Conservation (phyloP, 495 filamentous ascomycete species). For the Aspergillus sclerotiicarbonarius region DNA sequence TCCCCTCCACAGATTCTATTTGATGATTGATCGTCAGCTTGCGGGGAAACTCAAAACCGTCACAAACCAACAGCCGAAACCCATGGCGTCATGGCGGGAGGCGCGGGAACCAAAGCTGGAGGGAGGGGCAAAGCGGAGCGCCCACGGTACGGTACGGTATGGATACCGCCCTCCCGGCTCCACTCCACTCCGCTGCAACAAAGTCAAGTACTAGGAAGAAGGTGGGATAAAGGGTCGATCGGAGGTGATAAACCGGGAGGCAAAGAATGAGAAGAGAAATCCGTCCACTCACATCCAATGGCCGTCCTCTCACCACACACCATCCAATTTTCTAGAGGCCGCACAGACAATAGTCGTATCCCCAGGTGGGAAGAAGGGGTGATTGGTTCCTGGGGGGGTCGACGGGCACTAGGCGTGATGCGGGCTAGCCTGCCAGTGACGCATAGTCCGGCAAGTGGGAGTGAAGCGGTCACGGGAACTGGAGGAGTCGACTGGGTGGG, state of each 20-base stretch:
- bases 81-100: constrained; percentile 19
- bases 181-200: constrained; percentile 5
- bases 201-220: no score
- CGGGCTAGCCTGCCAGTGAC: constrained; percentile 5
- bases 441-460: background rate
- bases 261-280: background rate
- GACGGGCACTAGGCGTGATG: constrained; percentile 7
- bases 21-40: constrained; percentile 17
- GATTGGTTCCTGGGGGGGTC: constrained; percentile 11
- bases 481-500: background rate
- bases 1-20: background rate
- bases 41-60: constrained; percentile 15
- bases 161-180: background rate
- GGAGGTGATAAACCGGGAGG: background rate
- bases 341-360: background rate
- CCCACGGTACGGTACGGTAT: constrained; percentile 13
- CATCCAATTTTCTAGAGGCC: background rate
- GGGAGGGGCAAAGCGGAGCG: constrained; percentile 6
- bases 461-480: no score
- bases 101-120: constrained; percentile 1
- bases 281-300: background rate
- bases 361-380: background rate
- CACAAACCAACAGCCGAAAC: constrained; percentile 9
- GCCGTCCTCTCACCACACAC: background rate
- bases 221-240: background rate